These are phyloP conservation scores for Paraconiothyrium brasiliense DNA, from an alignment of 2,329 filamentous ascomycete genomes.

Conservation along the genomic window DNA sequence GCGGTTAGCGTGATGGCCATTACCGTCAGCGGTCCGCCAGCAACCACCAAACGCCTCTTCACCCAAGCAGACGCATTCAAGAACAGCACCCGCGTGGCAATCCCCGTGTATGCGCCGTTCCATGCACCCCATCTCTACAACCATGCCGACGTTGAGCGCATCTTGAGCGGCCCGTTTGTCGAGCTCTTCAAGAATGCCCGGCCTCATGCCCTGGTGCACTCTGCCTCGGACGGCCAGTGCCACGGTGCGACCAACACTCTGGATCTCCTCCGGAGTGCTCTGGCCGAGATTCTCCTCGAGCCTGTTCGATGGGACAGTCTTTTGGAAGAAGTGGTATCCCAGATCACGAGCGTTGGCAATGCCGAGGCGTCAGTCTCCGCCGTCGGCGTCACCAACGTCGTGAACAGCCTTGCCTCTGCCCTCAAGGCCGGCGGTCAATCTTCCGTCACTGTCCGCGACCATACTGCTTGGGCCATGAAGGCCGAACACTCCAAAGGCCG, in stretches of 20 bases:
- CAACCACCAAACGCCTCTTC: slow-evolving; percentile 62
- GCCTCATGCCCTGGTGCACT: slow-evolving; percentile 57
- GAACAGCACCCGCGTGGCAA: slow-evolving; percentile 61
- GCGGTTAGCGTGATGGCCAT: slow-evolving; percentile 67
- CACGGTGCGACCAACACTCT: slow-evolving; percentile 56
- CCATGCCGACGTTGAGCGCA: slow-evolving; percentile 60
- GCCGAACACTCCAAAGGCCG: slow-evolving; percentile 49
- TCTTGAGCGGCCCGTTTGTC: slow-evolving; percentile 55
- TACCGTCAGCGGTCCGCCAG: slow-evolving; percentile 68
- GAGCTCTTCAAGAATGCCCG: slow-evolving; percentile 54
- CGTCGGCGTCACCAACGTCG: slow-evolving; percentile 63
- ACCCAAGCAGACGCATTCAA: slow-evolving; percentile 58
- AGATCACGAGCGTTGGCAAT: slow-evolving; percentile 55
- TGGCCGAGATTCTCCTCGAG: slow-evolving; percentile 57
- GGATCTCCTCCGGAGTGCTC: slow-evolving; percentile 55
- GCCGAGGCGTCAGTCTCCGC: slow-evolving; percentile 57
- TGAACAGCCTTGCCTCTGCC: slow-evolving; percentile 64
- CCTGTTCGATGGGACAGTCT: slow-evolving; percentile 61
- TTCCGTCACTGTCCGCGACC: slow-evolving; percentile 55
- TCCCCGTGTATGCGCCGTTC: slow-evolving; percentile 67
- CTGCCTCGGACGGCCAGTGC: slow-evolving; percentile 57
- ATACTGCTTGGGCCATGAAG: slow-evolving; percentile 54
- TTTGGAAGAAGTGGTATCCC: slow-evolving; percentile 58
- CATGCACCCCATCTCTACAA: slow-evolving; percentile 66
- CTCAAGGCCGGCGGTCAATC: slow-evolving; percentile 61